Evolutionary conservation across 2,329 filamentous ascomycete genomes (phyloP), one percentile per base, ranked within the genome.

Genomic region (Pyrenophora tritici-repentis): DNA sequence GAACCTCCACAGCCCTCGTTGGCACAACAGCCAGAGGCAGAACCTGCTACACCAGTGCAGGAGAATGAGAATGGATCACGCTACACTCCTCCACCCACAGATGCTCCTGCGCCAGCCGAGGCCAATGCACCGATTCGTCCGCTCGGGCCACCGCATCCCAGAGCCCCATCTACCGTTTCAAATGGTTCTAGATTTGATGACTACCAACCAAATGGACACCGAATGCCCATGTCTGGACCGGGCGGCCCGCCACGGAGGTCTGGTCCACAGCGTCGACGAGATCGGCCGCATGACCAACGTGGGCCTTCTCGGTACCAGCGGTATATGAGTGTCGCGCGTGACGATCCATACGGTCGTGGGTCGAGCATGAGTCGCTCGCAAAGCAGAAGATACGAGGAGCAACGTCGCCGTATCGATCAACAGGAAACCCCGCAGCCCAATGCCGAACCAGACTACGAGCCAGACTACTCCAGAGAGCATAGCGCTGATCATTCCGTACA

Each of bases 391-490:
- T 73, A 73, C 36, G 71, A 72, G 39, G 66, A 73, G 42, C 65
- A 71, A 18, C 65, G 68, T 8, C 70, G 71, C 18, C 65, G 70
- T 9, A 64, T 73, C 34, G 66, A 73, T 47, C 65, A 73, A 43
- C 67, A 71, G 41, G 71, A 73, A 42, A 72, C 66, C 12, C 70
- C 68, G 1, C 67, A 72, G 16, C 71, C 70, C 14, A 65, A 61
- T 22, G 57, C 62, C 5, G 66, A 68, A 9, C 58, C 42, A 16
- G 68, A 66, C 24, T 64, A 62, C 46, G 67, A 62, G 39, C 59
- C 60, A 1, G 43, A 52, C 1, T 72, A 68, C 51, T 72, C 69
- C 7, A 55, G 70, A 17, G 69, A 73, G 29, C 64, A 63, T 5
- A 73, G 69, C 35, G 48, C 70, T 16, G 70, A 71, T 18, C 65